Evolutionary conservation across 805 yeast genomes (phyloP), one percentile per base, ranked within the genome.

Genomic region (Alloascoidea africana): DNA sequence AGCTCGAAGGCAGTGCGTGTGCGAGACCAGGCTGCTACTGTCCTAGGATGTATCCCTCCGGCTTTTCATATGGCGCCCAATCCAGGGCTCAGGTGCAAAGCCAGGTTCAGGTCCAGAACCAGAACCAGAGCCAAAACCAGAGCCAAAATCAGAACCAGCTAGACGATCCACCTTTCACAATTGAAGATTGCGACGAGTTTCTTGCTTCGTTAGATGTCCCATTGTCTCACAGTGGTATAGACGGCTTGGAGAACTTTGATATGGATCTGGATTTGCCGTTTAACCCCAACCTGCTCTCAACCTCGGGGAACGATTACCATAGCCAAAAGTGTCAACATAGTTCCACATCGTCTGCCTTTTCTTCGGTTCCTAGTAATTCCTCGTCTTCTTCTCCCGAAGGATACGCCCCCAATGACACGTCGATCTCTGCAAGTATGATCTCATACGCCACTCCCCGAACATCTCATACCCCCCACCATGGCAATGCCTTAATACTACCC

Each of bases 131-230:
- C n/a, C n/a, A n/a, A n/a, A n/a, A n/a, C n/a, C n/a, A n/a, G n/a
- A n/a, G n/a, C n/a, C n/a, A n/a, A n/a, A n/a, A n/a, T n/a, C n/a
- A n/a, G n/a, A n/a, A n/a, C n/a, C n/a, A n/a, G n/a, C n/a, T n/a
- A n/a, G n/a, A n/a, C n/a, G n/a, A n/a, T n/a, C n/a, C 30, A 8
- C 30, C 30, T 8, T 23, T 23, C 30, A 23, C 30, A 8, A 23
- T 23, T n/a, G 30, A 23, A 23, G 30, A 23, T n/a, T 23, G 30
- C 30, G 30, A 23, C n/a, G 30, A 8, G 30, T 23, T 23, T 23
- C 30, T 23, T 8, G 30, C 30, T n/a, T 23, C 30, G 30, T 23
- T 23, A n/a, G 30, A 23, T n/a, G n/a, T n/a, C 30, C 30, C 30
- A 8, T 8, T 23, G 8, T n/a, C 30, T 8, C 8, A 8, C 30